Evolutionary conservation across 345 rosid species (phyloP).

Genomic region (Linum tenue): DNA sequence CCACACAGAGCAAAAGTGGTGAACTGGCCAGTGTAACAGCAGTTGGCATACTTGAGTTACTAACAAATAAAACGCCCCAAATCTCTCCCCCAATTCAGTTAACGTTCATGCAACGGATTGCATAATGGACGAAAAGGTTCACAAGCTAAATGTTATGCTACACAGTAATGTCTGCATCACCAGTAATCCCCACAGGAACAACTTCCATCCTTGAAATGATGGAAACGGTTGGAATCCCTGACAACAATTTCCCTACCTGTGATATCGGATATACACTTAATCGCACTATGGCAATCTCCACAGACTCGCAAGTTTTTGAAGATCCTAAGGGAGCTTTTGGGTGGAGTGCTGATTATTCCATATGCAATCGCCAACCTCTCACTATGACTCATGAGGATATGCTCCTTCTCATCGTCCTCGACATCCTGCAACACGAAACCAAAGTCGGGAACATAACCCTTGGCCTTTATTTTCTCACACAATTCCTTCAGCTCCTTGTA

Average conservation of each 20-base stretch:
- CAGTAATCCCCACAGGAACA: constrained; percentile 92
- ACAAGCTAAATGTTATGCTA: not conserved
- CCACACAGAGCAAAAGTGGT: constrained; percentile 1
- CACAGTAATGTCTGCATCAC: constrained; percentile 24
- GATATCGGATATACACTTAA: constrained; percentile 65
- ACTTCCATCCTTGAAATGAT: constrained; percentile 63
- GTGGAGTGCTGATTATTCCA: constrained; percentile 52
- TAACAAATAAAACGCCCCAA: too few species aligned
- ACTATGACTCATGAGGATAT: constrained; percentile 65
- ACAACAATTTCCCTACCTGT: constrained; percentile 62
- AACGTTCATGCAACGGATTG: too few species aligned
- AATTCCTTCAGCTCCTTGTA: constrained; percentile 50
- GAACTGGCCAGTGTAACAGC: constrained; percentile 8
- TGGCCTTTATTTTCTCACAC: constrained; percentile 44
- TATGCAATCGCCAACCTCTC: constrained; percentile 84
- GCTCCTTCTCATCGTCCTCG: constrained; percentile 73
- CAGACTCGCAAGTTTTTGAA: constrained; percentile 76
- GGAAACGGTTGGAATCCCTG: constrained; percentile 82
- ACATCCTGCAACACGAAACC: constrained; percentile 55
- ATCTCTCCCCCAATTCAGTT: too few species aligned
- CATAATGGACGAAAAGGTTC: too few species aligned
- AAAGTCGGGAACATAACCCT: constrained; percentile 69
- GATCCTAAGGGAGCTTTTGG: constrained; percentile 55
- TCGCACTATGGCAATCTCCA: constrained; percentile 73
- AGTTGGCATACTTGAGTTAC: not conserved